Evolutionary conservation across 1,139 yeast genomes (phyloP).

Genomic region (Suhomyces coccinellae): DNA sequence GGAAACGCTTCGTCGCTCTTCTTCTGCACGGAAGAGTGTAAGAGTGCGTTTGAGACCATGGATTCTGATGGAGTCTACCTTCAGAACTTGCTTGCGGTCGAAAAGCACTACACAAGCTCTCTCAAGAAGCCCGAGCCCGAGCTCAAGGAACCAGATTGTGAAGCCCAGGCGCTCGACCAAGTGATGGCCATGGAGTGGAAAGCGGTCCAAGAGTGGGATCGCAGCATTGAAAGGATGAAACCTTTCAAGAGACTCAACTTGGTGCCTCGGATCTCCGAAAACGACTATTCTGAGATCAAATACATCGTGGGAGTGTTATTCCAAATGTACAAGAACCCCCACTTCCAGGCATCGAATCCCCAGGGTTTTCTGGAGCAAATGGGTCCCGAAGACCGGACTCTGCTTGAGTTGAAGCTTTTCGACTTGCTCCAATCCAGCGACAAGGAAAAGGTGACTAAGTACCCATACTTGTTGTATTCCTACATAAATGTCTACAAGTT

Average conservation of each 20-base stretch:
- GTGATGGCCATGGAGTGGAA: constrained; percentile 30
- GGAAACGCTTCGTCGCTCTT: constrained; percentile 31
- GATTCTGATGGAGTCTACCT: constrained; percentile 26
- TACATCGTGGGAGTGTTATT: constrained; percentile 37
- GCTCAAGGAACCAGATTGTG: constrained; percentile 17
- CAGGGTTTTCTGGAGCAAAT: constrained; percentile 13
- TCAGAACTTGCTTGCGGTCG: constrained; percentile 28
- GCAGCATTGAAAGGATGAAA: constrained; percentile 25
- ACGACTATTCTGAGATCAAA: constrained; percentile 41
- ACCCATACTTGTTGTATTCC: constrained; percentile 52
- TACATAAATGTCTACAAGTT: constrained; percentile 55
- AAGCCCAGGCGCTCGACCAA: constrained; percentile 24
- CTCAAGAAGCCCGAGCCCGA: constrained; percentile 25
- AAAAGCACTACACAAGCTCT: constrained; percentile 27
- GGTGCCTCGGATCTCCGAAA: constrained; percentile 36
- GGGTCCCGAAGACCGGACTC: constrained; percentile 12
- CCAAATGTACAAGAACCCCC: constrained; percentile 21
- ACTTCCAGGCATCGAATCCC: neutral
- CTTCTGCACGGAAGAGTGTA: constrained; percentile 56
- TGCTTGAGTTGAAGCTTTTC: constrained; percentile 36
- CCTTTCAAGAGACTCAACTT: constrained; percentile 28
- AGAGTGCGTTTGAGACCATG: constrained; percentile 28
- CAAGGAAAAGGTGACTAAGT: constrained; percentile 44
- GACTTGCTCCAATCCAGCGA: constrained; percentile 57
- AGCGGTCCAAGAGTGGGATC: constrained; percentile 40